Conservation (phyloP, 2,329 filamentous ascomycete species). For the Epichloe festucae region DNA sequence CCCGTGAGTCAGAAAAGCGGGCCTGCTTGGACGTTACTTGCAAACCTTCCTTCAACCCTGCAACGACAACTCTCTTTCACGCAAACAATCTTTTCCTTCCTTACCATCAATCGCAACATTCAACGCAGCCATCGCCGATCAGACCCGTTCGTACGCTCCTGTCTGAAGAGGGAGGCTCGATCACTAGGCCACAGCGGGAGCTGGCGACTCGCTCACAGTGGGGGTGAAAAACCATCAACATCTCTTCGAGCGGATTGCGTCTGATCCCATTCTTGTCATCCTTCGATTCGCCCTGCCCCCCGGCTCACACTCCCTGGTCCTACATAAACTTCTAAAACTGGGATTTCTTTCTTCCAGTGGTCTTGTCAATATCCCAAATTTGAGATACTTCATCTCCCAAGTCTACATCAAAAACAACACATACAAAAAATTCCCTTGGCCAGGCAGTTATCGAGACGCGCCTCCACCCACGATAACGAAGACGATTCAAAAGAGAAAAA, state of each 20-base stretch:
- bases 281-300: background rate
- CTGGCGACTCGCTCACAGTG: background rate
- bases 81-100: background rate
- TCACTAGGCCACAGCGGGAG: background rate
- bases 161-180: background rate
- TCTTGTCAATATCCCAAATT: background rate
- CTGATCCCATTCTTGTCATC: background rate
- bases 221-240: background rate
- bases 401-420: background rate
- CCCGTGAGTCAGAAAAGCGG: conserved; percentile 1
- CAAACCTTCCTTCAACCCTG: background rate
- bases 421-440: background rate
- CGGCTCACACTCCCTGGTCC: background rate
- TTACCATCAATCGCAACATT: background rate
- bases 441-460: conserved; percentile 6
- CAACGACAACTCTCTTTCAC: background rate
- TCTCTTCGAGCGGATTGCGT: background rate
- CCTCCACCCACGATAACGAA: conserved; percentile 5
- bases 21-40: conserved; percentile 11
- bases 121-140: background rate
- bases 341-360: background rate
- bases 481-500: background rate
- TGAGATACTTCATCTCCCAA: background rate
- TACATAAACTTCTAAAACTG: background rate
- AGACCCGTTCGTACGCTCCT: background rate